Evolutionary conservation across 2,329 filamentous ascomycete species (phyloP).

Genomic region (Botrytis elliptica): DNA sequence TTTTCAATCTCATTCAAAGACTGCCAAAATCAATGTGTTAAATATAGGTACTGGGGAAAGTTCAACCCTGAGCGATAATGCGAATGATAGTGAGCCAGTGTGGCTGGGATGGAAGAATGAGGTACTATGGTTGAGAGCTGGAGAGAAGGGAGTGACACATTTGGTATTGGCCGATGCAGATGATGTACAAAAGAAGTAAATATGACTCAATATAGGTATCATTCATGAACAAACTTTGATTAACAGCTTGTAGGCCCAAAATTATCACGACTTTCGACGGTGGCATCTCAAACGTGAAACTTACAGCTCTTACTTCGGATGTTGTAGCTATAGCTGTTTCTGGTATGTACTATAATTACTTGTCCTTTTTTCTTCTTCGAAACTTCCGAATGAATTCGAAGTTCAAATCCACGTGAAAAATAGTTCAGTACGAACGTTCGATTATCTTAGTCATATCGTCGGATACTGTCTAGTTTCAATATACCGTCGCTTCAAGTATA

Average conservation of each 20-base stretch:
- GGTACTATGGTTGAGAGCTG: conserved; percentile 45
- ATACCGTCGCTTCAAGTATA: background rate
- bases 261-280: conserved; percentile 52
- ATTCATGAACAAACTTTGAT: background rate
- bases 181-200: conserved; percentile 32
- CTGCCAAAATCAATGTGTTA: conserved; percentile 67
- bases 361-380: background rate
- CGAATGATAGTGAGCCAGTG: conserved; percentile 65
- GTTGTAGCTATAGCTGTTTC: conserved; percentile 57
- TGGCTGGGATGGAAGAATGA: conserved; percentile 57
- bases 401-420: background rate
- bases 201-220: conserved; percentile 14
- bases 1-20: conserved; percentile 71
- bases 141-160: conserved; percentile 50
- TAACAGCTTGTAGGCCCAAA: conserved; percentile 41
- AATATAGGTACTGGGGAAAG: conserved; percentile 67
- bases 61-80: conserved; percentile 62
- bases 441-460: background rate
- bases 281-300: conserved; percentile 58
- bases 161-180: conserved; percentile 35
- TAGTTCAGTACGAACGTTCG: background rate
- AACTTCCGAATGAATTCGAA: background rate
- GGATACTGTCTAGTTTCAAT: too few relatives aligned
- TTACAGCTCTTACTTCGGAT: conserved; percentile 50
- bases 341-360: background rate